A percentile compares a stretch with the other conserved stretches of the same genome.
Evolutionary conservation across 176 grass and related monocot species (phyloP).

Genomic region (Dactylis glomerata): DNA sequence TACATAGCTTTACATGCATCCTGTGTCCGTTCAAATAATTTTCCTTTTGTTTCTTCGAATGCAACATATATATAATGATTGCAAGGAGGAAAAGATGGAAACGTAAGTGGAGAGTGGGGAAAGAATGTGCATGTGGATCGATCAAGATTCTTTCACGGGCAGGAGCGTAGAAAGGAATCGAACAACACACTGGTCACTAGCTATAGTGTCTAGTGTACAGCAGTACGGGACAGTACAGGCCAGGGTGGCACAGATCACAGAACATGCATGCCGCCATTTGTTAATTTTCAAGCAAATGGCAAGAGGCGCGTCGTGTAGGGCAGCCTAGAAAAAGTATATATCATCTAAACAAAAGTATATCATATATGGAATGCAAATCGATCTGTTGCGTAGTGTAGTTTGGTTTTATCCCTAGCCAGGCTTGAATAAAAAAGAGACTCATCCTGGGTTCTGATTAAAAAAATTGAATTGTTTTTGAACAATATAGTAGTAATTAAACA

Average conservation of each 20-base stretch:
- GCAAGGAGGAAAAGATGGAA: background rate
- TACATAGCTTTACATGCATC: background rate
- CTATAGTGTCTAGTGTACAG: constrained; percentile 18
- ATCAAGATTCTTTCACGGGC: constrained; percentile 38
- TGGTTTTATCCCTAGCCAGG: no score
- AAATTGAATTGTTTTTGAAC: no score
- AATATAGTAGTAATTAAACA: no score
- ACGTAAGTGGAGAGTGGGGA: background rate
- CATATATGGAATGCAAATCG: no score
- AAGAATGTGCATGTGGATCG: background rate
- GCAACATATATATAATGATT: background rate
- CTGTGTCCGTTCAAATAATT: background rate
- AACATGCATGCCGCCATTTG: constrained; percentile 43
- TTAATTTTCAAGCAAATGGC: constrained; percentile 30
- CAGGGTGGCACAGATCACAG: constrained; percentile 46
- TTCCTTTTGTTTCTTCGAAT: background rate
- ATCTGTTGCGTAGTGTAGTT: no score
- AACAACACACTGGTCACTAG: constrained; percentile 27
- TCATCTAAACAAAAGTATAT: no score
- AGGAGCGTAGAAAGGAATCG: constrained; percentile 23
- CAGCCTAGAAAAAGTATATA: background rate
- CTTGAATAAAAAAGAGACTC: no score
- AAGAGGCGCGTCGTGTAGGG: background rate
- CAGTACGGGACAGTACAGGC: constrained; percentile 38
- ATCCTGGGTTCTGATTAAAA: no score